Base-by-base conservation (phyloP, 2,329 filamentous ascomycete genomes). In the Xylariaceae sp. region DNA sequence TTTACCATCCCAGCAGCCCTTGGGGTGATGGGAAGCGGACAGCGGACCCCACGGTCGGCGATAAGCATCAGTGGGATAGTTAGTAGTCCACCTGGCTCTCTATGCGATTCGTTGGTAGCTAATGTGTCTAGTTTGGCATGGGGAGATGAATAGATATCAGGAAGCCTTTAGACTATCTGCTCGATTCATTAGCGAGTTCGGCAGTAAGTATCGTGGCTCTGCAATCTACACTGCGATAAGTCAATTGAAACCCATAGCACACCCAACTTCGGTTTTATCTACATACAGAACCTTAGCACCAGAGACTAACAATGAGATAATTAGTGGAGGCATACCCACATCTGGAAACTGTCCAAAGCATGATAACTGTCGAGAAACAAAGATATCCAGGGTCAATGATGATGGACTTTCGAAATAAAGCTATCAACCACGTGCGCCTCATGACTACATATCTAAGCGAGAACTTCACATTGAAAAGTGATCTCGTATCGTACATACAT, bases 381-480 rank as follows among this genome's bases (percentile, higher is more conserved):
- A 77, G 83, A 27, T 75, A 81, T 29, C 83, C 87, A 1, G 86
- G 90, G 57, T 91, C 87, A 3, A 82, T 83, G 52, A 86, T 86
- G 54, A 77, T 92, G 40, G 89, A 92, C 65, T 92, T 91, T 66
- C 89, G 92, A 73, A 93, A 92, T 73, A 92, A 92, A 69, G 89
- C 89, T 11, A 83, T 87, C 53, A 84, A 86, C 1, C 88, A 92
- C 64, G 88, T 92, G 68, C 79, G 88, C 29, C 79, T 88, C 32
- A 84, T 92, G 54, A 86, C 87, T 10, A 84, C 86, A 0, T 93
- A 93, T 64, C 74, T 92, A 1, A 82, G 86, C 10, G 89, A 92
- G 66, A 93, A 92, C 72, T 84, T 92, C 64, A 80, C 82, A 3
- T 78, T 77, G 30, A 76, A 68, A 11, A 67, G 60, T 20, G 65